These are phyloP conservation scores for Tympanopsis confertula DNA, from an alignment of 2,329 filamentous ascomycete species.

Conservation along the genomic window DNA sequence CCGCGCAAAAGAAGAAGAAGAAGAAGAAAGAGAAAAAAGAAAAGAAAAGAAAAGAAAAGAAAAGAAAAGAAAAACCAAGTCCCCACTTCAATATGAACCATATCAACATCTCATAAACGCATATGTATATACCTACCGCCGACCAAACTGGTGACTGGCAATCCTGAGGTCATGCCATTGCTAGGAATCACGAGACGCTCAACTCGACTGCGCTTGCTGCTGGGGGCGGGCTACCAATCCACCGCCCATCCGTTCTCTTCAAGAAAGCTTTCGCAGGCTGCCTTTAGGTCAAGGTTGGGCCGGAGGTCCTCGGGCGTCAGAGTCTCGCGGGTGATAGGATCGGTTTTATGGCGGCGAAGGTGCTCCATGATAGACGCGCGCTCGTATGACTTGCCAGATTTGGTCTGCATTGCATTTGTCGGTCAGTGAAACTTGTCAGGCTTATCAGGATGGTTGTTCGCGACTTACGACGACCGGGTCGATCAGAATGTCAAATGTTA, in stretches of 20 bases:
- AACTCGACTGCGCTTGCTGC: too few relatives aligned
- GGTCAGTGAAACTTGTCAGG: background rate
- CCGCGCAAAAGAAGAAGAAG: too few relatives aligned
- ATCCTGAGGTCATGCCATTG: too few relatives aligned
- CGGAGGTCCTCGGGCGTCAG: conserved; percentile 59
- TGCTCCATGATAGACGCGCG: conserved; percentile 77
- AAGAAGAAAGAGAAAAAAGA: too few relatives aligned
- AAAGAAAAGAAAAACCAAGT: too few relatives aligned
- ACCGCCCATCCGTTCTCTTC: conserved; percentile 83
- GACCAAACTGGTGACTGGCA: too few relatives aligned
- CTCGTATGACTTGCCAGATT: conserved; percentile 84
- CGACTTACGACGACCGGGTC: conserved; percentile 40
- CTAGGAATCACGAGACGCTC: too few relatives aligned
- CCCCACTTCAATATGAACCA: too few relatives aligned
- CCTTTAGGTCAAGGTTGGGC: conserved; percentile 69
- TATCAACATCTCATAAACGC: too few relatives aligned
- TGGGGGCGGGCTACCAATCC: conserved; percentile 72
- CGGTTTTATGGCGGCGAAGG: conserved; percentile 60
- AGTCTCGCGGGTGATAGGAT: conserved; percentile 74
- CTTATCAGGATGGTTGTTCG: background rate
- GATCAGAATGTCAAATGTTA: conserved; percentile 63
- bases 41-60: too few relatives aligned
- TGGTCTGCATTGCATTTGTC: conserved; percentile 39
- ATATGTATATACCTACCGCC: too few relatives aligned
- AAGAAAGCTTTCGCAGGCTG: conserved; percentile 77